These are phyloP conservation scores for Prunus fruticosa DNA, from an alignment of 306 rosid species.

Conservation along the genomic window DNA sequence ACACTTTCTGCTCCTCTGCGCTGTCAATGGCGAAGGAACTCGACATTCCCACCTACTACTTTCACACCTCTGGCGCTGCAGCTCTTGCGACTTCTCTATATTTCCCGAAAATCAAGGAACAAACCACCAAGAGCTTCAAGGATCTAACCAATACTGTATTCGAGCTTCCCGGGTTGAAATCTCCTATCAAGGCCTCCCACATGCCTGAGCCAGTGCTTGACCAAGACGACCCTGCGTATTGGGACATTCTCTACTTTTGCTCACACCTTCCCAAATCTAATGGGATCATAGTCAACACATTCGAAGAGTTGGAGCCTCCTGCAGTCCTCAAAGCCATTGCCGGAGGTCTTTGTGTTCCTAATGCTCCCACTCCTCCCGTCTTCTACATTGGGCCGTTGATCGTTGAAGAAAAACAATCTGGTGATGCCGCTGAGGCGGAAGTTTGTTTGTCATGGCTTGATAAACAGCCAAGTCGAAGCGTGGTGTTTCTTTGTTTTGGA, in stretches of 20 bases:
- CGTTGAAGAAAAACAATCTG: background rate
- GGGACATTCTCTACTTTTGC: background rate
- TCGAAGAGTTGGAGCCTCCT: slow-evolving; percentile 26
- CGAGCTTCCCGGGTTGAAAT: slow-evolving; percentile 6
- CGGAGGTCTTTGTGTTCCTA: slow-evolving; percentile 18
- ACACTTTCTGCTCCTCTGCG: slow-evolving; percentile 20
- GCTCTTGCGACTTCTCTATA: slow-evolving; percentile 1
- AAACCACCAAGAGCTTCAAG: slow-evolving; percentile 11
- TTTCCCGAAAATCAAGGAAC: slow-evolving; percentile 4
- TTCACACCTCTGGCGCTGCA: slow-evolving; percentile 25
- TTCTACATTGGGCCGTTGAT: slow-evolving; percentile 26
- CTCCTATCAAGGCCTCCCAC: background rate
- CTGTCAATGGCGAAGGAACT: slow-evolving; percentile 12
- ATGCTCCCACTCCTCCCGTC: slow-evolving; percentile 23
- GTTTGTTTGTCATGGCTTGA: slow-evolving; percentile 31
- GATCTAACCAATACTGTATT: background rate
- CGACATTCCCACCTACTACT: slow-evolving; percentile 27
- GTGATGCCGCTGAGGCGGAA: background rate
- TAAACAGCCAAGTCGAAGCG: slow-evolving; percentile 24
- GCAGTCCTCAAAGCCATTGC: background rate
- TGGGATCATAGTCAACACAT: slow-evolving; percentile 27
- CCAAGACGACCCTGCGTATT: slow-evolving; percentile 6
- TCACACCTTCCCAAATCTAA: background rate
- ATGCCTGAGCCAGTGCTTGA: background rate
- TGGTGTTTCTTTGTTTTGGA: slow-evolving; percentile 32